Conservation (phyloP, 2,329 filamentous ascomycete genomes). For the Ophiostoma sp. region DNA sequence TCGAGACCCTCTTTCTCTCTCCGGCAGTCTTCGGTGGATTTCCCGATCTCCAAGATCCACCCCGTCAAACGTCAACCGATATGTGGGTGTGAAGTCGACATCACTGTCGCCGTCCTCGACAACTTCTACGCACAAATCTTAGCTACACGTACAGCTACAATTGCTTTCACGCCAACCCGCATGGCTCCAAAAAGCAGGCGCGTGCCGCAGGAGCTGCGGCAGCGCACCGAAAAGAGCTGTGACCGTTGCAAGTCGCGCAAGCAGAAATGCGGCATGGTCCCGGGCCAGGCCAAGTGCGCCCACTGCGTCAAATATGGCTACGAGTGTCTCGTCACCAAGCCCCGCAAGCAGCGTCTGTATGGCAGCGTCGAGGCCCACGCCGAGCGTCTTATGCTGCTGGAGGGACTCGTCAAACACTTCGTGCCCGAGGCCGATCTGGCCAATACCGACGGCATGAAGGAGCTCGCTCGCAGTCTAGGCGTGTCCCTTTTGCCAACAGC, state of each 20-base stretch:
- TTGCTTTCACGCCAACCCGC: neutral
- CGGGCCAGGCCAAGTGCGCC: slow-evolving; percentile 41
- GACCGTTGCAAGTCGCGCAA: slow-evolving; percentile 48
- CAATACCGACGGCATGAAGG: slow-evolving; percentile 44
- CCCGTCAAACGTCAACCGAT: neutral
- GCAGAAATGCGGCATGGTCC: slow-evolving; percentile 45
- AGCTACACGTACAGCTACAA: neutral
- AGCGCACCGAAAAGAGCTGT: slow-evolving; percentile 46
- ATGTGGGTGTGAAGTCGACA: neutral
- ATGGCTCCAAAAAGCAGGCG: slow-evolving; percentile 32
- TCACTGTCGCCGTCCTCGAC: neutral
- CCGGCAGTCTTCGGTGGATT: neutral
- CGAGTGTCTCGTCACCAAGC: slow-evolving; percentile 44
- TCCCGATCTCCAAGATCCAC: neutral
- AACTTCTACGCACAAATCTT: no score
- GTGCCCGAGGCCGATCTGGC: slow-evolving; percentile 45
- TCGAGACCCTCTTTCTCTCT: neutral
- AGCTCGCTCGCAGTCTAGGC: slow-evolving; percentile 41
- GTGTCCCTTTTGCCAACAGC: slow-evolving; percentile 36
- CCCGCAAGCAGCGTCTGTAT: slow-evolving; percentile 45
- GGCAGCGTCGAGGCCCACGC: slow-evolving; percentile 44
- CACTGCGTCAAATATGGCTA: slow-evolving; percentile 44
- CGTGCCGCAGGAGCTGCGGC: slow-evolving; percentile 45
- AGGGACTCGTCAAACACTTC: slow-evolving; percentile 46
- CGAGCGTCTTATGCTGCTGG: slow-evolving; percentile 42